Conservation (phyloP, 441 rosid genomes). For the Populus tomentosa region DNA sequence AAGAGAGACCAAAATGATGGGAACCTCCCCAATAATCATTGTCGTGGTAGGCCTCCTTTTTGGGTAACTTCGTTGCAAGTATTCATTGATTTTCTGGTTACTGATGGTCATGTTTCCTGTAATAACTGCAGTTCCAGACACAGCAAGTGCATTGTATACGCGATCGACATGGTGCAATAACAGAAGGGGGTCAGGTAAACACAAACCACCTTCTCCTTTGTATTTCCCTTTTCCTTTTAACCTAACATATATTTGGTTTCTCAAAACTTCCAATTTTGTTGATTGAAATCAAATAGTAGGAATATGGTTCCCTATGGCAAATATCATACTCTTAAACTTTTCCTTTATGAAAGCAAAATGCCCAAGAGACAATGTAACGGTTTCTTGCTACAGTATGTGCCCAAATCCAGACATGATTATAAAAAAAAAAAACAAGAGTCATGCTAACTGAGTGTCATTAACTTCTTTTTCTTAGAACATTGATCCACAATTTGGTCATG, state of each 20-base stretch:
- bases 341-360: neutral
- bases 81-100: neutral
- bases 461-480: neutral
- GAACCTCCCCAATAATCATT: conserved; percentile 66
- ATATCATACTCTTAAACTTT: neutral
- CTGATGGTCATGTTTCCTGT: neutral
- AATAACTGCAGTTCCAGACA: conserved; percentile 64
- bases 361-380: neutral
- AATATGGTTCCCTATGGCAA: neutral
- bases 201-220: neutral
- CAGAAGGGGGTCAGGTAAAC: conserved; percentile 77
- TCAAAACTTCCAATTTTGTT: neutral
- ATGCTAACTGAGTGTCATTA: neutral
- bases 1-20: conserved; percentile 91
- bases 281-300: neutral
- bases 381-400: neutral
- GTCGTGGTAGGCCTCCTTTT: conserved; percentile 44
- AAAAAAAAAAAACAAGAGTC: neutral
- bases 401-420: neutral
- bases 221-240: neutral
- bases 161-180: conserved; percentile 61
- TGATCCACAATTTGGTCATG: neutral
- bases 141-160: conserved; percentile 81
- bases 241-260: neutral
- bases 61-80: neutral